Evolutionary conservation across 768 basidiomycete species (phyloP).

Genomic region (Suillus paluster): DNA sequence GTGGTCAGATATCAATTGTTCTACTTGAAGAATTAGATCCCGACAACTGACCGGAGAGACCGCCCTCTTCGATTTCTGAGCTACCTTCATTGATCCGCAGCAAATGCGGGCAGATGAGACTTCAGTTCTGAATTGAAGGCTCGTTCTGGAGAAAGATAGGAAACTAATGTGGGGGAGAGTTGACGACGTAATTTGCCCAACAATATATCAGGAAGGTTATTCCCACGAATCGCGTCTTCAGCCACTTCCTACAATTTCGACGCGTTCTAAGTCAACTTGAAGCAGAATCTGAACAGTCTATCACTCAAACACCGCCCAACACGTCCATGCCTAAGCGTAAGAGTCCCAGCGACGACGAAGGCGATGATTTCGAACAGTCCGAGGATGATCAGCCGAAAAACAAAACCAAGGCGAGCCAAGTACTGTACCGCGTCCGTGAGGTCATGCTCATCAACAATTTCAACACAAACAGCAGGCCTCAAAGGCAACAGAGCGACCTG

Average conservation of each 20-base stretch:
- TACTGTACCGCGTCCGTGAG: no score
- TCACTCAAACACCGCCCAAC: background rate
- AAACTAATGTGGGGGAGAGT: constrained; percentile 14
- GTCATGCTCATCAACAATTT: background rate
- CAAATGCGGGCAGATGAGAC: constrained; percentile 39
- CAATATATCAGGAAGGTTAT: constrained; percentile 38
- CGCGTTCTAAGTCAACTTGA: constrained; percentile 5
- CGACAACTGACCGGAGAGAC: constrained; percentile 67
- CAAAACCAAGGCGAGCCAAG: background rate
- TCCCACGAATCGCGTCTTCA: constrained; percentile 21
- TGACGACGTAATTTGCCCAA: constrained; percentile 21
- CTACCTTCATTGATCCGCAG: constrained; percentile 84
- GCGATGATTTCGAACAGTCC: constrained; percentile 19
- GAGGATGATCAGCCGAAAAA: background rate
- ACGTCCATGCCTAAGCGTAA: constrained; percentile 23
- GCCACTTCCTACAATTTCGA: constrained; percentile 13
- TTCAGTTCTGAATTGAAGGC: constrained; percentile 17
- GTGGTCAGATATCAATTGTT: constrained; percentile 10
- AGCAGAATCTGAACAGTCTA: background rate
- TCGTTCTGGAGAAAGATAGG: constrained; percentile 16
- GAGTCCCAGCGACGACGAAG: constrained; percentile 22
- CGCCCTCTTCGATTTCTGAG: constrained; percentile 82
- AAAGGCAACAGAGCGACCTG: constrained; percentile 15
- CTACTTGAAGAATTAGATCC: constrained; percentile 7
- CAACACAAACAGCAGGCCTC: background rate